Conservation (phyloP, 257 asterid genomes). For the Paraleonurus japonicus region DNA sequence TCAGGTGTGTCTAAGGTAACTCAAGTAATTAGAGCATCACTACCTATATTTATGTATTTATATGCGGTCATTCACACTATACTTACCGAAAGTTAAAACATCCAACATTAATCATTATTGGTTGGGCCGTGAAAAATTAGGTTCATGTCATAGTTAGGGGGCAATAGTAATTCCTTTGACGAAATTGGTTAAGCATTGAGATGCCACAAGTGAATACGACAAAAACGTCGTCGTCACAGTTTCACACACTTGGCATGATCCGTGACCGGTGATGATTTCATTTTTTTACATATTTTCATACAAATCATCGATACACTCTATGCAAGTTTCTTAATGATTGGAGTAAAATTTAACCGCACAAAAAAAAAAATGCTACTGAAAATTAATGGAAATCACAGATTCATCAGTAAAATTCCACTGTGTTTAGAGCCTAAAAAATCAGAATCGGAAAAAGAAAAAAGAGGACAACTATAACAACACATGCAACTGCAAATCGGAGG, state of each 20-base stretch:
- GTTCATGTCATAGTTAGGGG: background rate
- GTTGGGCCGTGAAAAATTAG: background rate
- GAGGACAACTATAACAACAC: background rate
- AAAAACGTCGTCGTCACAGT: slow-evolving; percentile 6
- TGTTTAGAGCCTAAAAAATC: background rate
- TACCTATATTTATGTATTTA: no score
- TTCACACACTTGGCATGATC: slow-evolving; percentile 26
- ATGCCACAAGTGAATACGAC: slow-evolving; percentile 26
- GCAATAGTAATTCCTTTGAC: background rate
- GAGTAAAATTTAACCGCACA: background rate
- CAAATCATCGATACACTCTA: slow-evolving; percentile 28
- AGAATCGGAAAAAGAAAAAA: background rate
- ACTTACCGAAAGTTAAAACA: background rate
- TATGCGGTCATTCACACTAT: no score
- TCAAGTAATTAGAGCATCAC: no score
- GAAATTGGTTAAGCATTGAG: background rate
- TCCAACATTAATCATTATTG: background rate
- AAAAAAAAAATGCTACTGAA: background rate
- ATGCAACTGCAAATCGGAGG: background rate
- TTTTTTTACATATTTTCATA: slow-evolving; percentile 15
- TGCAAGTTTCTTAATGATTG: background rate
- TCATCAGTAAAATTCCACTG: background rate
- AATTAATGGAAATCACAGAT: slow-evolving; percentile 6
- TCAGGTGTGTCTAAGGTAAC: no score
- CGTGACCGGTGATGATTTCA: slow-evolving; percentile 3